phyloP scores from a whole-genome alignment of 2,329 filamentous ascomycete genomes.

The Beauveria caledonica region DNA sequence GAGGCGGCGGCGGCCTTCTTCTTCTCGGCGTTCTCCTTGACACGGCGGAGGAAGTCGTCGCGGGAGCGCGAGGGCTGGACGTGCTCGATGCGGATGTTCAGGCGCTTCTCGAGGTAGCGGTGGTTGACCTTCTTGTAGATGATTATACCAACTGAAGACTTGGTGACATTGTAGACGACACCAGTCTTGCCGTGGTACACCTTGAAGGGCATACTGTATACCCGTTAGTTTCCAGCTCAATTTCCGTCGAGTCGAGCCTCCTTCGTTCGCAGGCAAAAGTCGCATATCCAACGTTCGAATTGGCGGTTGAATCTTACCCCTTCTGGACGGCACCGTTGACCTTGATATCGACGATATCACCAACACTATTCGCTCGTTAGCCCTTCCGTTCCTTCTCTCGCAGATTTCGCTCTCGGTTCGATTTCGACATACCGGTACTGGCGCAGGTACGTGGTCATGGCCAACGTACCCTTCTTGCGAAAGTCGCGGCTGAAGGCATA shows the following conservation, averaged over 20 bases:
- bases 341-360: constrained; percentile 98
- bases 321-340: constrained; percentile 98
- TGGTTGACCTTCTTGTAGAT: constrained; percentile 99
- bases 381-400: constrained; percentile 30
- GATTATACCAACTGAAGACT: constrained; percentile 95
- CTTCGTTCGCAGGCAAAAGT: neutral
- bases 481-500: constrained; percentile 93
- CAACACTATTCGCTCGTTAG: constrained; percentile 53
- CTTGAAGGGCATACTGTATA: constrained; percentile 88
- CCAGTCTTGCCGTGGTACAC: constrained; percentile 99
- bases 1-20: constrained; percentile 89
- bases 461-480: constrained; percentile 92
- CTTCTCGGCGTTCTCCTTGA: constrained; percentile 91
- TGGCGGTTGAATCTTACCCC: constrained; percentile 55
- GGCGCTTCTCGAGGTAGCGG: constrained; percentile 99
- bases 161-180: constrained; percentile 98
- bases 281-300: constrained; percentile 1
- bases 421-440: constrained; percentile 63
- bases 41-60: constrained; percentile 91
- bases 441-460: constrained; percentile 87
- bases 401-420: constrained; percentile 17
- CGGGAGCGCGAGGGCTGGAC: constrained; percentile 87
- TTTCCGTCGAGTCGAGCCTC: neutral
- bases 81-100: constrained; percentile 99
- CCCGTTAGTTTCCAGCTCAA: constrained; percentile 25